Evolutionary conservation across 805 yeast genomes (phyloP), one percentile per base, ranked within the genome.

Genomic region (Saturnispora serradocipensis): DNA sequence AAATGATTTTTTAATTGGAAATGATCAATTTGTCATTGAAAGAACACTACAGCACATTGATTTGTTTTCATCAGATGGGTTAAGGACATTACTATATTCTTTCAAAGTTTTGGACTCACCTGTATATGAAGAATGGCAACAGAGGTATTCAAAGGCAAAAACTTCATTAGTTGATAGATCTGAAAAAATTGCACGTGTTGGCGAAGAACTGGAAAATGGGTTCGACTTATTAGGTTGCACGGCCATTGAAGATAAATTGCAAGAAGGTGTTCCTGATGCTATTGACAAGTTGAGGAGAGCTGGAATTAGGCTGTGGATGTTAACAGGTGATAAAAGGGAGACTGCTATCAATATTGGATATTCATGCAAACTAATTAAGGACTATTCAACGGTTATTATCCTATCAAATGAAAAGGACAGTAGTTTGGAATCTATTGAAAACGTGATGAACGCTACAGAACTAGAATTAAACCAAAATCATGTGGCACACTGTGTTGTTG

Each of bases 341-440:
- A 93, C 99, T 0, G 99, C 99, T 1, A 89, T 93, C 54, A 93
- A 89, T 62, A 91, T 93, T 67, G 99, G 98, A 0, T 87, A 90
- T 61, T 86, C 99, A 6, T 93, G 99, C 67, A 82, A 88, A 35
- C 72, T 93, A 57, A 91, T 93, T 61, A 86, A 91, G 61, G 99
- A 93, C 61, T 93, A 86, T 63, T 88, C 97, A 0, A 86, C 95
- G 0, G 87, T 93, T 13, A 82, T 91, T 13, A 68, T 89, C n/a
- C 69, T 93, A 46, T 64, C 70, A 2, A 59, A 54, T 44, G 68
- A 65, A 27, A 54, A 50, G 20, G 47, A 46, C 18, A 38, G 38
- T 16, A 38, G 15, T 47, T 48, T 32, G 38, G 22, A 34, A 38
- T 46, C 43, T 43, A 49, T 44, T 16, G 43, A 25, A 43, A 81